phyloP scores from a whole-genome alignment of 2,329 filamentous ascomycete species.

The Fusarium graminum region DNA sequence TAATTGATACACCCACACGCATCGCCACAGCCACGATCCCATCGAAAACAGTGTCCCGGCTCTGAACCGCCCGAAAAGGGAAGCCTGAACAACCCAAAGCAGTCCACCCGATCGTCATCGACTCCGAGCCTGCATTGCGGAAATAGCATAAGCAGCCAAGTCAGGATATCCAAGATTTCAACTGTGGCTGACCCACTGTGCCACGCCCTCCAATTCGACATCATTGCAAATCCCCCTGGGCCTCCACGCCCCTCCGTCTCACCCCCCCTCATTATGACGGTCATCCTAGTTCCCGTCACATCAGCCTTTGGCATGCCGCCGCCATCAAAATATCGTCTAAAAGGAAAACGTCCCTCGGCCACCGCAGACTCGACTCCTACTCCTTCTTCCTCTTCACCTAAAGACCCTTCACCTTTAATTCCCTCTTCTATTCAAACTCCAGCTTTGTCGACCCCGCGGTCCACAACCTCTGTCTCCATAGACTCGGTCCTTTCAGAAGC shows the following conservation, averaged over 20 bases:
- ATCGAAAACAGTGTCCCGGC: constrained; percentile 22
- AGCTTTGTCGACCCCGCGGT: constrained; percentile 21
- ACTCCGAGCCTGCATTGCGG: constrained; percentile 20
- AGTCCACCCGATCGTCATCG: constrained; percentile 43
- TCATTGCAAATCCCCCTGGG: constrained; percentile 16
- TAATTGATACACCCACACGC: constrained; percentile 13
- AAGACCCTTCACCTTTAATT: constrained; percentile 18
- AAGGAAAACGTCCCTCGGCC: constrained; percentile 43
- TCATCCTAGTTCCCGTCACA: constrained; percentile 50
- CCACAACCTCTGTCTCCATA: constrained; percentile 30
- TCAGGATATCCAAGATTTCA: constrained; percentile 33
- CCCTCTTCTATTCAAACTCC: constrained; percentile 12
- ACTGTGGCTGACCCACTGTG: constrained; percentile 45
- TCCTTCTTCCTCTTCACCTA: constrained; percentile 25
- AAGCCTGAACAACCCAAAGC: constrained; percentile 29
- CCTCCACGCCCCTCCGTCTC: constrained; percentile 4
- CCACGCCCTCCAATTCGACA: constrained; percentile 32
- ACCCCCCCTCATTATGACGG: constrained; percentile 48
- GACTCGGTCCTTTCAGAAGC: constrained; percentile 40
- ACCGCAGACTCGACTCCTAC: constrained; percentile 30
- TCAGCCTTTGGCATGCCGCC: constrained; percentile 54
- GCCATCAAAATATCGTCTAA: constrained; percentile 47
- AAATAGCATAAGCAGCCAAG: constrained; percentile 21
- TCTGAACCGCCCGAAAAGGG: constrained; percentile 19
- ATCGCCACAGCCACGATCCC: constrained; percentile 32